Evolutionary conservation across 2,329 filamentous ascomycete genomes (phyloP), one percentile per base, ranked within the genome.

Genomic region (Mycosphaerella arachidis): DNA sequence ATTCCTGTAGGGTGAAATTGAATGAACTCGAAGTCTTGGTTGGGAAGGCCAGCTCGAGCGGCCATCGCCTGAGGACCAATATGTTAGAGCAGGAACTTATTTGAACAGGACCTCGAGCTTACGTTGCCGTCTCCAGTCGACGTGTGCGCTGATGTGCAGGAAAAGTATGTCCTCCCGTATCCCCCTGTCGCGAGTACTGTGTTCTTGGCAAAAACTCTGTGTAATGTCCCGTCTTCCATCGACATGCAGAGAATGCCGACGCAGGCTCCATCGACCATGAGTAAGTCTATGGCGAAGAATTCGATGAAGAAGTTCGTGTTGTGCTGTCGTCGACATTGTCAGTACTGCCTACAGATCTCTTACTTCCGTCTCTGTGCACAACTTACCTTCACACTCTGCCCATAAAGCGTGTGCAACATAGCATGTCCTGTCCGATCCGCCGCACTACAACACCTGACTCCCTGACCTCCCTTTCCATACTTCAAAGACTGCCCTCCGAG

Each of bases 21-120:
- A 2, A 81, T 78, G 60, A 81, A 81, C 59, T 81, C 79, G 72
- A 81, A 77, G 63, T 81, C 79, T 63, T 81, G 78, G 48, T 80
- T 75, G 1, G 79, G 78, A 4, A 81, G 68, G 8, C 78, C 78
- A 5, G 79, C 79, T 65, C 79, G 71, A 27, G 79, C 72, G 4
- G 75, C 78, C 79, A 81, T 81, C 9, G 79, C 78, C 69, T 71
- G 40, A n/a, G 10, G 53, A 16, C 9, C 16, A 4, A 31, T 55
- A 20, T 30, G 43, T 37, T 5, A 13, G 31, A 9, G n/a, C 12
- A 12, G n/a, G 18, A n/a, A 16, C 16, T 35, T 6, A 13, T 43
- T 6, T 35, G 12, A 29, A 46, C 2, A 16, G 24, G 4, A 9
- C 48, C n/a, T 4, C 8, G 12, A 16, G 64, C 67, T 62, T 59